A percentile compares a stretch with the other conserved stretches of the same genome.
Evolutionary conservation across 345 rosid genomes (phyloP).

Genomic region (Acer saccharum): DNA sequence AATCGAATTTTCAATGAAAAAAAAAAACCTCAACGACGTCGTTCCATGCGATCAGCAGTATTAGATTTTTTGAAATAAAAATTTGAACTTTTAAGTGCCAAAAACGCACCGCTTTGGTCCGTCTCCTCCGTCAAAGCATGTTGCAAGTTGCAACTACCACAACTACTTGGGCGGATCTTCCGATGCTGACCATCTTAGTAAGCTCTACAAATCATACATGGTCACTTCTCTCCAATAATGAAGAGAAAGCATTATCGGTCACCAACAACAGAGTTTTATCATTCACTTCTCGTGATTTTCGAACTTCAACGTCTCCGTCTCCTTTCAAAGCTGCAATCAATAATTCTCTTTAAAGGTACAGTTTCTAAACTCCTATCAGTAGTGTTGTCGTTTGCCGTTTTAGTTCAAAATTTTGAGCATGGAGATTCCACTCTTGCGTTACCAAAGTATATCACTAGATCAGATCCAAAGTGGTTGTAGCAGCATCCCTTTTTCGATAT

Average conservation of each 20-base stretch:
- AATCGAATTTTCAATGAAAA: background rate
- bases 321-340: background rate
- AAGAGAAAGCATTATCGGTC: conserved; percentile 14
- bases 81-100: background rate
- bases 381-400: background rate
- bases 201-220: background rate
- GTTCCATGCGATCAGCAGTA: too few species aligned
- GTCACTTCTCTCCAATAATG: conserved; percentile 12
- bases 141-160: conserved; percentile 21
- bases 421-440: conserved; percentile 59
- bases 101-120: background rate
- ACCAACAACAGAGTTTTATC: background rate
- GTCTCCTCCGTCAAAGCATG: background rate
- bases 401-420: conserved; percentile 26
- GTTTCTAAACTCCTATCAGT: background rate
- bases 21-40: background rate
- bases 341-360: conserved; percentile 18
- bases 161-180: conserved; percentile 49
- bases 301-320: conserved; percentile 13
- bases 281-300: conserved; percentile 9
- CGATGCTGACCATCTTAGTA: conserved; percentile 31
- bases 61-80: background rate
- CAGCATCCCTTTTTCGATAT: conserved; percentile 29
- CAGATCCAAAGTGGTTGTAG: conserved; percentile 32
- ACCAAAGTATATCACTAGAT: conserved; percentile 45